Evolutionary conservation across 305 asterid genomes (phyloP).

Genomic region (Petunia hybrid): DNA sequence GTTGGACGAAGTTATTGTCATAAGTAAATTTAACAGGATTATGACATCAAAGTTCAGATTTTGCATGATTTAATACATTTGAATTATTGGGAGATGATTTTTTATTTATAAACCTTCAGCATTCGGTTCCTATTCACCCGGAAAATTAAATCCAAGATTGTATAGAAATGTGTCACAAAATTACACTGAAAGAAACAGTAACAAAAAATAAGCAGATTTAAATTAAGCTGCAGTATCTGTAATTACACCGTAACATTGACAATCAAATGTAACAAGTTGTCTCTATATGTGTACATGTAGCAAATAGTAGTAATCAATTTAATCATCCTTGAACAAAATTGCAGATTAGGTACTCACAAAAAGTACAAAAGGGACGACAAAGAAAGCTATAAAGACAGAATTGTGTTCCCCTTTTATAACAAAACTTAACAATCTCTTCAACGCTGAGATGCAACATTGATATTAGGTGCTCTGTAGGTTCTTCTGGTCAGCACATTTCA

Average conservation of each 20-base stretch:
- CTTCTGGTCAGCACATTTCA: slow-evolving; percentile 22
- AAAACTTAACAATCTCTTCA: not conserved
- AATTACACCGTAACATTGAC: not conserved
- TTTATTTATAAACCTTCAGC: not conserved
- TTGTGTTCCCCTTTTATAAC: not conserved
- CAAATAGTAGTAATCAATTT: slow-evolving; percentile 1
- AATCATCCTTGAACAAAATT: not conserved
- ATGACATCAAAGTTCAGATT: too few species aligned
- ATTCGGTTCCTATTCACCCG: too few species aligned
- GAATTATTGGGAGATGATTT: not conserved
- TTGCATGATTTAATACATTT: not conserved
- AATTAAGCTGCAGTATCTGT: not conserved
- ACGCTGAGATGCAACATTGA: not conserved
- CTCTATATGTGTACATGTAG: not conserved
- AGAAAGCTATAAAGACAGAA: not conserved
- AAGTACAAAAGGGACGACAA: not conserved
- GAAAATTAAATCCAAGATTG: not conserved
- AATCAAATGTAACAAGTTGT: not conserved
- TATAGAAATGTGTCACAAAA: too few species aligned
- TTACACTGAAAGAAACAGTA: not conserved
- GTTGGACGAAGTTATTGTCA: not conserved
- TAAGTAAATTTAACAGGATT: not conserved
- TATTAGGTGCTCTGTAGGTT: not conserved
- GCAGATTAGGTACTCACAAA: not conserved
- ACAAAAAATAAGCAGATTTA: not conserved